These are phyloP conservation scores for Saccharomycopsis sp. DNA, from an alignment of 805 yeast species.

Conservation along the genomic window DNA sequence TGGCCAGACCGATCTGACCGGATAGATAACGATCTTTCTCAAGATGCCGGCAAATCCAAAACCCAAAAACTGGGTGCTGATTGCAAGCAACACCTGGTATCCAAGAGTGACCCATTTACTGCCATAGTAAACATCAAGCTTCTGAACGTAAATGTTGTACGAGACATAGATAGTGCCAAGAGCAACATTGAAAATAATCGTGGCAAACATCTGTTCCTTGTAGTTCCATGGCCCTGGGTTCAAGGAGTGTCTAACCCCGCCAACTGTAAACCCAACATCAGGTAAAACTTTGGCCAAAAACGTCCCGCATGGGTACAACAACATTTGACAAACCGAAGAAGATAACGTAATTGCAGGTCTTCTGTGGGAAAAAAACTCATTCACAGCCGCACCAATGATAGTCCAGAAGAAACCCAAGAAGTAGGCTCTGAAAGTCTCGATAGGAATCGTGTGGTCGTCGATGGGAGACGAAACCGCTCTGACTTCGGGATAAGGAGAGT, in stretches of 20 bases:
- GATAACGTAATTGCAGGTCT: slow-evolving; percentile 40
- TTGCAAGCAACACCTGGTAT: slow-evolving; percentile 41
- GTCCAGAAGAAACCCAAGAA: slow-evolving; percentile 37
- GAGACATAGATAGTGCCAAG: slow-evolving; percentile 31
- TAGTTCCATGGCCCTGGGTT: slow-evolving; percentile 60
- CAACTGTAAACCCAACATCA: slow-evolving; percentile 33
- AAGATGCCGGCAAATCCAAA: slow-evolving; percentile 60
- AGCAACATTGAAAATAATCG: slow-evolving; percentile 36
- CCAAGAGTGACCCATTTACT: slow-evolving; percentile 34
- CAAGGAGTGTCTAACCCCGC: slow-evolving; percentile 35
- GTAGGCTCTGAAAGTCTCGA: slow-evolving; percentile 41
- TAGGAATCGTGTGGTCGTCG: slow-evolving; percentile 41
- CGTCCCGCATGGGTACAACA: slow-evolving; percentile 39
- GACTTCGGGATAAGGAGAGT: slow-evolving; percentile 60
- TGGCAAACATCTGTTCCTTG: slow-evolving; percentile 60
- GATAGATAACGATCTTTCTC: slow-evolving; percentile 50
- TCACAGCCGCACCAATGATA: slow-evolving; percentile 45
- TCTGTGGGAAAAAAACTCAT: slow-evolving; percentile 50
- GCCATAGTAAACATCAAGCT: slow-evolving; percentile 26
- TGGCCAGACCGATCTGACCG: slow-evolving; percentile 48
- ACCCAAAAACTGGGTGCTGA: slow-evolving; percentile 57
- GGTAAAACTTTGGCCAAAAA: slow-evolving; percentile 38
- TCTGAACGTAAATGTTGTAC: slow-evolving; percentile 31
- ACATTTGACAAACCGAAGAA: slow-evolving; percentile 38
- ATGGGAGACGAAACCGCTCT: slow-evolving; percentile 50